Conservation (phyloP, 2,329 filamentous ascomycete genomes). For the Epichloe brachyelytri region DNA sequence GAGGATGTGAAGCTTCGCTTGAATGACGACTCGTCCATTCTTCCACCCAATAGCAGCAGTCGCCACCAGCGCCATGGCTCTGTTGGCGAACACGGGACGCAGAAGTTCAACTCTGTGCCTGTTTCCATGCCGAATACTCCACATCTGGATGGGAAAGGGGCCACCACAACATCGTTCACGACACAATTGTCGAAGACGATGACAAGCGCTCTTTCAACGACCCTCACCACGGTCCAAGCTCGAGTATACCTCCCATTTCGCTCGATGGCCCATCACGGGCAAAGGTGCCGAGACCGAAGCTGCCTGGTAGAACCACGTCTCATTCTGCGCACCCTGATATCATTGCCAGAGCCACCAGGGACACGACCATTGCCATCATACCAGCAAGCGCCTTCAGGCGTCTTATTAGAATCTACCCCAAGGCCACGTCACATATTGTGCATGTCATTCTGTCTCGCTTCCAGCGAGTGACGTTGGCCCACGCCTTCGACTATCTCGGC, state of each 20-base stretch:
- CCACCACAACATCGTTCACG: slow-evolving; percentile 1
- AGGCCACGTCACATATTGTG: slow-evolving; percentile 92
- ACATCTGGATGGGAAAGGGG: slow-evolving; percentile 18
- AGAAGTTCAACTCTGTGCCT: slow-evolving; percentile 7
- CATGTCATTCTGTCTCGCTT: slow-evolving; percentile 93
- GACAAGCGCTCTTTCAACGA: slow-evolving; percentile 4
- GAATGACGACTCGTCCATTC: slow-evolving; percentile 42
- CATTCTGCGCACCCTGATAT: slow-evolving; percentile 92
- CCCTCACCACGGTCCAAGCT: slow-evolving; percentile 7
- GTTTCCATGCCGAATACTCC: slow-evolving; percentile 27
- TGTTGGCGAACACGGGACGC: slow-evolving; percentile 9
- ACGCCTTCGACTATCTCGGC: slow-evolving; percentile 88
- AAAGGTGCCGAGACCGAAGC: slow-evolving; percentile 22
- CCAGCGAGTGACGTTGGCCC: slow-evolving; percentile 86
- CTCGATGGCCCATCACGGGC: slow-evolving; percentile 38
- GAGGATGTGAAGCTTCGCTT: slow-evolving; percentile 77
- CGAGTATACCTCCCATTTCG: slow-evolving; percentile 62
- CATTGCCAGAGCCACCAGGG: slow-evolving; percentile 86
- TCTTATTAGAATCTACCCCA: slow-evolving; percentile 85
- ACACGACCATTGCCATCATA: slow-evolving; percentile 97
- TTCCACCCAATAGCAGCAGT: slow-evolving; percentile 11
- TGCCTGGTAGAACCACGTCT: slow-evolving; percentile 33
- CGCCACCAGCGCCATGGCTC: slow-evolving; percentile 18
- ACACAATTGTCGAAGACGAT: slow-evolving; percentile 9
- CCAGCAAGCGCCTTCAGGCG: slow-evolving; percentile 91